These are phyloP conservation scores for Saccharomyces uvarum DNA, from an alignment of 1,139 yeast species.

Conservation along the genomic window DNA sequence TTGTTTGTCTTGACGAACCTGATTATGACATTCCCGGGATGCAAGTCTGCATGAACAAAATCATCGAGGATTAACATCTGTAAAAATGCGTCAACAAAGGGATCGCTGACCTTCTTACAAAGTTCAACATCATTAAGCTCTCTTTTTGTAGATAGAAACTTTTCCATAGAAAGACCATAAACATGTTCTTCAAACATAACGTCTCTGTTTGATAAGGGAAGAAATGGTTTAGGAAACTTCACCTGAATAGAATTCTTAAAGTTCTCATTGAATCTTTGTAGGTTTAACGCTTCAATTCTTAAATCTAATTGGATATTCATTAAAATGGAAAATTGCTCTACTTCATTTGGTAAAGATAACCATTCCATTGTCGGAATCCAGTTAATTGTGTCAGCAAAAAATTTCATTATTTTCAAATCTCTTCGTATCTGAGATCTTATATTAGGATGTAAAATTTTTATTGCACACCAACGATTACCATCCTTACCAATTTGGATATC, in stretches of 20 bases:
- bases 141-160: conserved; percentile 43
- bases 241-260: conserved; percentile 49
- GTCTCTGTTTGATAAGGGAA: conserved; percentile 56
- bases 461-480: conserved; percentile 59
- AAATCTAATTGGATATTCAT: conserved; percentile 87
- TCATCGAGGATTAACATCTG: conserved; percentile 89
- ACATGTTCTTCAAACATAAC: conserved; percentile 83
- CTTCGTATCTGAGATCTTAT: conserved; percentile 67
- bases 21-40: conserved; percentile 91
- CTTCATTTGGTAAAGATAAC: conserved; percentile 92
- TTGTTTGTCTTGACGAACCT: conserved; percentile 50
- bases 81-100: conserved; percentile 81
- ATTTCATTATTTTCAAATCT: conserved; percentile 75
- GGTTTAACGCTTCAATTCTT: conserved; percentile 79
- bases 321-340: conserved; percentile 72
- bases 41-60: conserved; percentile 91
- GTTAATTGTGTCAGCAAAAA: conserved; percentile 66
- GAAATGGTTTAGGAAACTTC: conserved; percentile 74
- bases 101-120: conserved; percentile 73
- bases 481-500: conserved; percentile 21
- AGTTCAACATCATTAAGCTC: conserved; percentile 33
- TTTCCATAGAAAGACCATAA: conserved; percentile 75
- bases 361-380: conserved; percentile 91
- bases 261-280: conserved; percentile 49
- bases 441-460: conserved; percentile 85